These are phyloP conservation scores for Micractinium sp. DNA, from an alignment of 139 green algal genomes.

Conservation along the genomic window DNA sequence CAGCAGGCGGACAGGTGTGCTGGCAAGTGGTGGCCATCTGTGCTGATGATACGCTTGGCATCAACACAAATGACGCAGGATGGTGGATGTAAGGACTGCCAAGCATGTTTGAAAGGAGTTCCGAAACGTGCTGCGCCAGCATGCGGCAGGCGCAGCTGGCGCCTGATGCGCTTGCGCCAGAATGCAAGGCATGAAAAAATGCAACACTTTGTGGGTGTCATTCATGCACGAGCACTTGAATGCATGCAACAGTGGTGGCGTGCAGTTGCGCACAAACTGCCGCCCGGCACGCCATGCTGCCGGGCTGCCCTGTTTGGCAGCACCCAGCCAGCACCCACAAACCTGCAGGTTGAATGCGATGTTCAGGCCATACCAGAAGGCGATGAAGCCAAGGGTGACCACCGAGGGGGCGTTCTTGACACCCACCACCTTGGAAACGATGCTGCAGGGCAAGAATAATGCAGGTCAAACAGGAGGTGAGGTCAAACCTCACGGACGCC, in stretches of 20 bases:
- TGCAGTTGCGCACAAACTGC: not conserved
- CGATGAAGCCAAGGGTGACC: conserved; percentile 84
- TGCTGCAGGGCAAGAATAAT: conserved; percentile 47
- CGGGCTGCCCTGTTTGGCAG: not conserved
- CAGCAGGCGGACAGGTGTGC: too few relatives aligned
- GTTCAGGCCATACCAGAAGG: conserved; percentile 91
- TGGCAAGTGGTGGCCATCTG: too few relatives aligned
- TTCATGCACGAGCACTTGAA: not conserved
- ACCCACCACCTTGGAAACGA: conserved; percentile 78
- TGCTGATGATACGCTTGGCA: too few relatives aligned
- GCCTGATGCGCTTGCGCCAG: too few relatives aligned
- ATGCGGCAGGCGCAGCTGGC: too few relatives aligned
- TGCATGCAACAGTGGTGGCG: not conserved
- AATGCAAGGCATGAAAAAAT: too few relatives aligned
- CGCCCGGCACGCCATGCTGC: not conserved
- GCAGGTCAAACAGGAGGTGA: not conserved
- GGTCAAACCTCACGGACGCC: not conserved
- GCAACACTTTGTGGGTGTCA: too few relatives aligned
- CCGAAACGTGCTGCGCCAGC: too few relatives aligned
- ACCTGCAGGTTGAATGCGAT: conserved; percentile 96
- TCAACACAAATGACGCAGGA: too few relatives aligned
- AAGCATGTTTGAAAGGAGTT: too few relatives aligned
- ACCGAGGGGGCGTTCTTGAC: conserved; percentile 64
- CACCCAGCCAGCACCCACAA: not conserved
- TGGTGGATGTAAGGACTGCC: too few relatives aligned